Conservation (phyloP, 129 eudicot species). For the Arctium minus region DNA sequence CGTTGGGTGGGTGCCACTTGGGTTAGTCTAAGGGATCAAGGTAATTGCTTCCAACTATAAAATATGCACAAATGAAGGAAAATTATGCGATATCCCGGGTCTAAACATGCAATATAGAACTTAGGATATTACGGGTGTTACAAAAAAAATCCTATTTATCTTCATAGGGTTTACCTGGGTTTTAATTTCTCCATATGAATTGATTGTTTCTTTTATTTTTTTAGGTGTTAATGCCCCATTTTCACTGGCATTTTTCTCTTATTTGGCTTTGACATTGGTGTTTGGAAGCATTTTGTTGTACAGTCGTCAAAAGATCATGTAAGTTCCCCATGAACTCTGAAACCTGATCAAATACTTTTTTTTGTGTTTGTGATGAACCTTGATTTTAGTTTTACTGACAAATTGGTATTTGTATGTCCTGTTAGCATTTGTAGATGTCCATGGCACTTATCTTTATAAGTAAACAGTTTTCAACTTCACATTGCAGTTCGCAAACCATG, state of each 20-base stretch:
- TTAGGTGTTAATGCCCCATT: constrained; percentile 57
- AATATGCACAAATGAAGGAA: too few species aligned
- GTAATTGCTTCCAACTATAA: too few species aligned
- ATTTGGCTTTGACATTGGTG: constrained; percentile 45
- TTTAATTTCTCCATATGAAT: too few species aligned
- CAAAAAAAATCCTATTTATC: too few species aligned
- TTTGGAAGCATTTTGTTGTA: constrained; percentile 56
- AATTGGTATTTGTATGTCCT: constrained; percentile 44
- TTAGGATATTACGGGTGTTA: too few species aligned
- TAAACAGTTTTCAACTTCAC: neutral
- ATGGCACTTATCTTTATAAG: constrained; percentile 82
- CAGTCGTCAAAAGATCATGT: constrained; percentile 1
- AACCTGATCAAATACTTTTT: neutral
- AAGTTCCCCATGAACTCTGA: constrained; percentile 24
- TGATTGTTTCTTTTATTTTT: neutral
- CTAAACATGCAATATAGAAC: too few species aligned
- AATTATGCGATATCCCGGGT: too few species aligned
- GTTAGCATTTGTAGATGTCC: constrained; percentile 81
- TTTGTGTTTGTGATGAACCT: neutral
- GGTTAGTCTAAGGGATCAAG: too few species aligned
- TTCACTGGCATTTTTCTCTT: constrained; percentile 41
- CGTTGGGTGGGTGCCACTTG: too few species aligned
- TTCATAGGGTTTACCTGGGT: too few species aligned
- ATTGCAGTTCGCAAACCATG: too few species aligned
- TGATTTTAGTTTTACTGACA: constrained; percentile 15